phyloP scores from a whole-genome alignment of 2,329 filamentous ascomycete genomes.

The Venturia carpophila region DNA sequence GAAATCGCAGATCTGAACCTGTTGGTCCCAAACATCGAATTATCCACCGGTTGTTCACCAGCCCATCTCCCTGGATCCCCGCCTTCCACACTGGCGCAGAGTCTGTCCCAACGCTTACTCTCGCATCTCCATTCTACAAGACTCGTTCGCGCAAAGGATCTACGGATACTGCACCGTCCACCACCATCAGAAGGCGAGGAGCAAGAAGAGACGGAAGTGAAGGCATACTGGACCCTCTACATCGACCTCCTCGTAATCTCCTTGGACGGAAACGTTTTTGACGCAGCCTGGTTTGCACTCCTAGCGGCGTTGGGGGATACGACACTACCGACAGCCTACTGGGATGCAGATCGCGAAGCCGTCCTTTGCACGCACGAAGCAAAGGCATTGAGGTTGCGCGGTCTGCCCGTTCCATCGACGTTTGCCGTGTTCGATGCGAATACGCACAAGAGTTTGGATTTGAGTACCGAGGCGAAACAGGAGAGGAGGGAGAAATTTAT shows the following conservation, averaged over 20 bases:
- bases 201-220: slow-evolving; percentile 45
- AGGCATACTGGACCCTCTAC: slow-evolving; percentile 91
- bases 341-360: slow-evolving; percentile 72
- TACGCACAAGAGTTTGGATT: slow-evolving; percentile 37
- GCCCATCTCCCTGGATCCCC: slow-evolving; percentile 77
- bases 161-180: slow-evolving; percentile 64
- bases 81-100: slow-evolving; percentile 72
- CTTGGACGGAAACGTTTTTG: slow-evolving; percentile 84
- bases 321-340: slow-evolving; percentile 67
- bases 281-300: slow-evolving; percentile 80
- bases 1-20: slow-evolving; percentile 48
- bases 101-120: slow-evolving; percentile 71
- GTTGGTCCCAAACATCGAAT: slow-evolving; percentile 86
- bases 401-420: slow-evolving; percentile 64
- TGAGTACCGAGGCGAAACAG: not conserved
- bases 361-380: slow-evolving; percentile 66
- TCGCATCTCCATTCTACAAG: slow-evolving; percentile 65
- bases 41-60: slow-evolving; percentile 84
- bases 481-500: slow-evolving; percentile 52
- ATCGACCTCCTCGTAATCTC: slow-evolving; percentile 94
- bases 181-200: slow-evolving; percentile 40
- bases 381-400: slow-evolving; percentile 50
- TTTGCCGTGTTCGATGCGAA: slow-evolving; percentile 60
- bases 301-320: slow-evolving; percentile 74
- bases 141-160: slow-evolving; percentile 57